Evolutionary conservation across 75 land plant genomes (phyloP).

Genomic region (Gnetum montanum): DNA sequence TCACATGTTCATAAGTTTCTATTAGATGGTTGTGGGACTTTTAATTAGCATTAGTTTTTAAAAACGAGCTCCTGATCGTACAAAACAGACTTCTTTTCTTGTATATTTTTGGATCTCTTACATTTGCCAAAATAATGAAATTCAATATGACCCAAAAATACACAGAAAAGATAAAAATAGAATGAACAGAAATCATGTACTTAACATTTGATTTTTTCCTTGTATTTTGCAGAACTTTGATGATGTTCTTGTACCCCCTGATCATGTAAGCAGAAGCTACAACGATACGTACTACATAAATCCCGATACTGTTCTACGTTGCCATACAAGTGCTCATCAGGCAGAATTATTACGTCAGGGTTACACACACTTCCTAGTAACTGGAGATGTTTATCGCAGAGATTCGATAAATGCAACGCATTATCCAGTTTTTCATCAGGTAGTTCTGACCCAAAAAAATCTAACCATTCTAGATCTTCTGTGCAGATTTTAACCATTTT

Average conservation of each 20-base stretch:
- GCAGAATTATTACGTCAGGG: slow-evolving; percentile 75
- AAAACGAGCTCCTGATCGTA: too few relatives aligned
- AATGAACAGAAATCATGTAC: too few relatives aligned
- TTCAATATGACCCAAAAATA: too few relatives aligned
- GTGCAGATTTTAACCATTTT: background rate
- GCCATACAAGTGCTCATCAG: slow-evolving; percentile 98
- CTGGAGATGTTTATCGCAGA: slow-evolving; percentile 95
- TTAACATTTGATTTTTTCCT: background rate
- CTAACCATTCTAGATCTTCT: background rate
- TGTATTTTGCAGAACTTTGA: slow-evolving; percentile 76
- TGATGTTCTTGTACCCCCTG: slow-evolving; percentile 93
- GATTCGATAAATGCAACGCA: slow-evolving; percentile 96
- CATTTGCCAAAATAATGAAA: too few relatives aligned
- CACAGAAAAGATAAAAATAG: too few relatives aligned
- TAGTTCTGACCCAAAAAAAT: too few relatives aligned
- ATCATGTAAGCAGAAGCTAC: slow-evolving; percentile 94
- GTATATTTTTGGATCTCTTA: too few relatives aligned
- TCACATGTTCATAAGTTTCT: too few relatives aligned
- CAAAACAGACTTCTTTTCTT: too few relatives aligned
- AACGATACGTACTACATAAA: slow-evolving; percentile 84
- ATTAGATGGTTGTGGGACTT: too few relatives aligned
- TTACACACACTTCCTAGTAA: slow-evolving; percentile 77
- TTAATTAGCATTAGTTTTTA: too few relatives aligned
- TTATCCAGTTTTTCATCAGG: slow-evolving; percentile 98
- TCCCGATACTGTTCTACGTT: slow-evolving; percentile 53